A percentile compares a stretch with the other conserved stretches of the same genome.
Conservation (phyloP, 306 rosid genomes). For the Lathyrus sativus region DNA sequence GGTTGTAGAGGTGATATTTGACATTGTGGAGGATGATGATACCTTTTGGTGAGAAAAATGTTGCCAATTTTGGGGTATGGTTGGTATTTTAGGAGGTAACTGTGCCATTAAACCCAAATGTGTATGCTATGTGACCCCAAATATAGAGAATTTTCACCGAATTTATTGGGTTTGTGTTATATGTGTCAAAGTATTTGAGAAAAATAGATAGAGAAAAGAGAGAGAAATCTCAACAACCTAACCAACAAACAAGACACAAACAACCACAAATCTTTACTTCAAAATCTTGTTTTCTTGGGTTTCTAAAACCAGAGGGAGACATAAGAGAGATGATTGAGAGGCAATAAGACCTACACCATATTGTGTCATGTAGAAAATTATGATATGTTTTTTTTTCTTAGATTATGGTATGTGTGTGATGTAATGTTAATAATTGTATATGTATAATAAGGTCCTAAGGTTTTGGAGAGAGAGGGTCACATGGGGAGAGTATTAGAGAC, state of each 20-base stretch:
- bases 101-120: slow-evolving; percentile 62
- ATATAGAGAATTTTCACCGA: slow-evolving; percentile 27
- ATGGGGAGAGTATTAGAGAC: slow-evolving; percentile 76
- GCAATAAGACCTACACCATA: slow-evolving; percentile 2
- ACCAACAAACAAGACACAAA: slow-evolving; percentile 47
- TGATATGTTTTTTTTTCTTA: slow-evolving; percentile 11
- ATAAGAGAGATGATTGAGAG: slow-evolving; percentile 27
- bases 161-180: slow-evolving; percentile 23
- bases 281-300: slow-evolving; percentile 43
- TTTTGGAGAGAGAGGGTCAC: slow-evolving; percentile 62
- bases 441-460: slow-evolving; percentile 51
- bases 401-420: slow-evolving; percentile 33
- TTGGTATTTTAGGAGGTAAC: slow-evolving; percentile 93
- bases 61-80: slow-evolving; percentile 77
- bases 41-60: slow-evolving; percentile 53
- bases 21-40: slow-evolving; percentile 44
- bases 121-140: slow-evolving; percentile 31
- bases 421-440: slow-evolving; percentile 5
- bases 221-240: slow-evolving; percentile 44
- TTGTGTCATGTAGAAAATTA: slow-evolving; percentile 33
- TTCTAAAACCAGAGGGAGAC: slow-evolving; percentile 43
- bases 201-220: slow-evolving; percentile 26
- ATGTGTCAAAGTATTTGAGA: slow-evolving; percentile 25
- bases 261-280: slow-evolving; percentile 42
- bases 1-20: slow-evolving; percentile 36